These are phyloP conservation scores for Suhomyces kunorum DNA, from an alignment of 1,139 yeast species.

Conservation along the genomic window DNA sequence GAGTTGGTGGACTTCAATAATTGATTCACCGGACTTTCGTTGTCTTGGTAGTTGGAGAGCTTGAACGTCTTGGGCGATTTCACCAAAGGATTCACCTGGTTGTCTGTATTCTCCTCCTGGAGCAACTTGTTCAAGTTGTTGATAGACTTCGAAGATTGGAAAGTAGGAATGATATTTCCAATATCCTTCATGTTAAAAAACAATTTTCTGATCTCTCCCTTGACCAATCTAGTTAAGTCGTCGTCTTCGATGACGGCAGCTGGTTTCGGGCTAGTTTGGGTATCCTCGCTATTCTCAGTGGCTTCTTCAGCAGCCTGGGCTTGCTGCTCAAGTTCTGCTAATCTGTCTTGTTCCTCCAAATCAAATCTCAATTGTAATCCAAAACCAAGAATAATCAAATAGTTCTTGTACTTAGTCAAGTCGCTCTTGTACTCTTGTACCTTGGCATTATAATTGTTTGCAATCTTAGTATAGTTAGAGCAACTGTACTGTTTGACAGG, in stretches of 20 bases:
- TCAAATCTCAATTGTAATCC: constrained; percentile 52
- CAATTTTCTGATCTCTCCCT: constrained; percentile 39
- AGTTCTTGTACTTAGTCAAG: constrained; percentile 47
- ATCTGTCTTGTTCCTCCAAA: constrained; percentile 37
- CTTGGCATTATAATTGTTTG: constrained; percentile 43
- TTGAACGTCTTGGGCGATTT: constrained; percentile 49
- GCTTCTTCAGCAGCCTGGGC: constrained; percentile 16
- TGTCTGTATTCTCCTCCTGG: constrained; percentile 13
- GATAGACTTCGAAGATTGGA: constrained; percentile 36
- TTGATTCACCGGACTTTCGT: constrained; percentile 43
- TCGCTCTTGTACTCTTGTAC: constrained; percentile 47
- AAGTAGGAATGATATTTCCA: constrained; percentile 41
- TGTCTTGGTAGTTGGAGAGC: constrained; percentile 39
- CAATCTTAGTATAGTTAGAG: constrained; percentile 39
- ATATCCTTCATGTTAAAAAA: constrained; percentile 40
- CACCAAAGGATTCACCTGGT: constrained; percentile 29
- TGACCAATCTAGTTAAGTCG: constrained; percentile 39
- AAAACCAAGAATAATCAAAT: constrained; percentile 47
- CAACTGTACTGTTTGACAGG: constrained; percentile 29
- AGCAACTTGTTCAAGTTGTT: constrained; percentile 24
- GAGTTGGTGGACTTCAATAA: constrained; percentile 31
- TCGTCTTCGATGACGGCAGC: constrained; percentile 23
- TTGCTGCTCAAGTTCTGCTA: constrained; percentile 3
- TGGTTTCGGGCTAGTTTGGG: constrained; percentile 7
- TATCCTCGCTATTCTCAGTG: constrained; percentile 16